These are phyloP conservation scores for Dionaea muscipula DNA, from an alignment of 179 eudicot species.

Conservation along the genomic window DNA sequence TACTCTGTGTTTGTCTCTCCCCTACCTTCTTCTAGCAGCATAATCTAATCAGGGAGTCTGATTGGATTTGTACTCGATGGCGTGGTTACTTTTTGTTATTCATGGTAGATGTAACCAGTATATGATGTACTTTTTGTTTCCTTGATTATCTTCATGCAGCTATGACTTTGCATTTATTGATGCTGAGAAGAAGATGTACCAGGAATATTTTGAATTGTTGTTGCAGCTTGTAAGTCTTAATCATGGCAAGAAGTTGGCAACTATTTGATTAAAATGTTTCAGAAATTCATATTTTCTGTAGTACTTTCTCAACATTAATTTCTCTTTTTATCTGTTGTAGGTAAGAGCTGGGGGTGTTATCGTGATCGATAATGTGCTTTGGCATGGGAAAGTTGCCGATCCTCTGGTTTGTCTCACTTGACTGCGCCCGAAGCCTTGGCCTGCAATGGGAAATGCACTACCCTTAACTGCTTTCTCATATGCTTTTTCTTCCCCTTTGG, in stretches of 20 bases:
- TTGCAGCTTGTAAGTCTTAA: slow-evolving; percentile 49
- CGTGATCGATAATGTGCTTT: slow-evolving; percentile 83
- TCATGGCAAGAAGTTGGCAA: not conserved
- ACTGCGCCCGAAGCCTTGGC: not conserved
- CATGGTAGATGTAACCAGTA: no score
- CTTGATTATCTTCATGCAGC: slow-evolving; percentile 24
- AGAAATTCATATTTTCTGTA: no score
- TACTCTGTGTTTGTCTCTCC: no score
- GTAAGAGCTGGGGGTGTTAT: slow-evolving; percentile 84
- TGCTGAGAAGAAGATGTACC: slow-evolving; percentile 84
- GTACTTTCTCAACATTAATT: not conserved
- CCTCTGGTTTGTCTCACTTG: slow-evolving; percentile 32
- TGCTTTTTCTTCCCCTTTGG: not conserved
- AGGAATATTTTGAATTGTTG: slow-evolving; percentile 67
- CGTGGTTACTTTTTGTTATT: no score
- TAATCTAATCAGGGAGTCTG: no score
- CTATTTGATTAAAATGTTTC: not conserved
- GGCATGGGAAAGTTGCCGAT: slow-evolving; percentile 93
- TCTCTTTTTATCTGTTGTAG: slow-evolving; percentile 15
- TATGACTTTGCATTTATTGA: slow-evolving; percentile 94
- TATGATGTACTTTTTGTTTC: slow-evolving; percentile 4
- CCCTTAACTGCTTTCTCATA: not conserved
- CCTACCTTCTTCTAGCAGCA: no score
- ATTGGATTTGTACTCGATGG: no score
- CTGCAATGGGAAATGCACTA: no score